Base-by-base conservation (phyloP, 1,284 basidiomycete species). In the Melanopsichium pennsylvanicum region DNA sequence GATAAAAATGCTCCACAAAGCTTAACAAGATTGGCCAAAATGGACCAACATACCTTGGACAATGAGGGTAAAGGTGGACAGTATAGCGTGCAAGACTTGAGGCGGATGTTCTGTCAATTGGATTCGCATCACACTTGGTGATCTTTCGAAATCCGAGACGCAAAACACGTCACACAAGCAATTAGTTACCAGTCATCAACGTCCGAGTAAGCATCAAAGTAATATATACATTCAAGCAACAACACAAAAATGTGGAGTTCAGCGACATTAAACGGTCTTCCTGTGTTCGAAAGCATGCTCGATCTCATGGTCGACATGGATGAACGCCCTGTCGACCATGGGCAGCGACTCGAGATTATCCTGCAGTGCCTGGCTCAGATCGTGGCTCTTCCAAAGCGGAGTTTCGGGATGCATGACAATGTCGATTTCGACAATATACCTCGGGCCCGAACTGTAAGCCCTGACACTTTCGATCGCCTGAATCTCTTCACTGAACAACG, bases 401-500 rank as follows among this genome's bases (percentile, higher is more conserved):
- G 93, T 96, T 59, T 88, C 87, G 4, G 89, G 90, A 69, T 89
- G 86, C 88, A 98, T 92, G 21, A 97, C 94, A 47, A 97, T 88
- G 81, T 97, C 95, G 9, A 97, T 86, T 82, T 97, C 94, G 40
- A 97, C 93, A 76, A 93, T 91, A 78, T 92, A 95, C 56, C 92
- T 86, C 82, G 92, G 83, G 19, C 82, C 82, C 6, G 75, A 74
- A 45, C 80, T 78, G 63, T 83, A 83, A 6, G 76, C 76, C 29
- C 72, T 57, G 4, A 76, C 70, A 5, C 91, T 93, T 78, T 97
- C 94, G 35, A 97, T 85, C 77, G 89, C 87, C 59, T 89, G 86
- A 60, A 97, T 96, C 36, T 91, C 88, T 29, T 89, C 85, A 74
- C 86, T 89, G 25, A 78, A 68, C 39, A 97, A 44, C 27, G 71